phyloP scores from a whole-genome alignment of 768 basidiomycete species.

The Cyathus striatus region DNA sequence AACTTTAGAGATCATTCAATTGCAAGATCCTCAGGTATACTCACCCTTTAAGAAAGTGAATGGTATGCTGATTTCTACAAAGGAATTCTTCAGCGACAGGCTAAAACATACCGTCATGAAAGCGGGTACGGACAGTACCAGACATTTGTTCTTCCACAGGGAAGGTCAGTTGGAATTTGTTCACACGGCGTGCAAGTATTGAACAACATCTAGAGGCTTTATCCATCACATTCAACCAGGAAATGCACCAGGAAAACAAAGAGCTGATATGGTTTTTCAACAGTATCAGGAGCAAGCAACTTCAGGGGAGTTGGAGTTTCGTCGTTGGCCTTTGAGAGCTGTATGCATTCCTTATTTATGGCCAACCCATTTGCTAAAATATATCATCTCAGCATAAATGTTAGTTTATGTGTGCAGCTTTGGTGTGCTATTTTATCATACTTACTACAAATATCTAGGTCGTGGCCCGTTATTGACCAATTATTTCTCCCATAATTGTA shows the following conservation, averaged over 20 bases:
- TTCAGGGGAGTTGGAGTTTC: constrained; percentile 51
- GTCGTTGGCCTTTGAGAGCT: constrained; percentile 65
- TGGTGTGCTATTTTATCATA: not conserved
- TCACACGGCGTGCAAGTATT: not conserved
- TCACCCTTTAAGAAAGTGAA: not conserved
- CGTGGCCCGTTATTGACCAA: constrained; percentile 69
- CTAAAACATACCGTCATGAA: constrained; percentile 14
- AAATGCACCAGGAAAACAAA: constrained; percentile 26
- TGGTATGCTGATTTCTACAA: no score
- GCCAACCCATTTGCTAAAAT: not conserved
- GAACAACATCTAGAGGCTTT: constrained; percentile 39
- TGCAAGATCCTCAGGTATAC: constrained; percentile 23
- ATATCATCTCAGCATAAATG: constrained; percentile 57
- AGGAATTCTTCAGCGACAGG: constrained; percentile 25
- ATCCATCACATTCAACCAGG: constrained; percentile 54
- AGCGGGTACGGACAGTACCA: constrained; percentile 23
- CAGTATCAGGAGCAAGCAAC: constrained; percentile 65
- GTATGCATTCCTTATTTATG: constrained; percentile 32
- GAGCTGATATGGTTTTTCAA: constrained; percentile 56
- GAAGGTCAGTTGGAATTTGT: constrained; percentile 26
- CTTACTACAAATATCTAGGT: constrained; percentile 30
- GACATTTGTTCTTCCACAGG: constrained; percentile 45
- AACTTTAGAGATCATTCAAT: constrained; percentile 26
- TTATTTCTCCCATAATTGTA: constrained; percentile 85
- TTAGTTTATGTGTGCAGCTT: constrained; percentile 23